These are phyloP conservation scores for Phytophthora sojae DNA, from an alignment of 352 stramenopile species.

Conservation along the genomic window DNA sequence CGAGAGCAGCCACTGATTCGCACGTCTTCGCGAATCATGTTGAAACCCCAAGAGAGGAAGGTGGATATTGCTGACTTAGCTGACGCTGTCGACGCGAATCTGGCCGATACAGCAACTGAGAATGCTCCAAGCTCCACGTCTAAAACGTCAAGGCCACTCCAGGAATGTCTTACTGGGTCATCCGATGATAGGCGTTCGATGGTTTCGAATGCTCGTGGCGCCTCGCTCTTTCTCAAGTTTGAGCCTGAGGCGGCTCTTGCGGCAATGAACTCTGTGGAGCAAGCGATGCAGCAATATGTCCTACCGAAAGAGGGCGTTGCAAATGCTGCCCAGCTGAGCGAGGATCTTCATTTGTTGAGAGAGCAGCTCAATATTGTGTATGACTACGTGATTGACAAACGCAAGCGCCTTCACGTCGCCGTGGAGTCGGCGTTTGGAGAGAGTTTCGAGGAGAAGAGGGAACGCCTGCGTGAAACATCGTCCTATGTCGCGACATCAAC, in stretches of 20 bases:
- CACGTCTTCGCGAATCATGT: slow-evolving; percentile 42
- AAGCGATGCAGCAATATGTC: slow-evolving; percentile 62
- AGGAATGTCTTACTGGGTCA: slow-evolving; percentile 32
- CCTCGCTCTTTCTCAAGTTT: slow-evolving; percentile 65
- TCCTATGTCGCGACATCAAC: slow-evolving; percentile 41
- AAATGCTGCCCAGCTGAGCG: slow-evolving; percentile 44
- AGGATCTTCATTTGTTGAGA: slow-evolving; percentile 66
- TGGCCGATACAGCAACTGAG: slow-evolving; percentile 25
- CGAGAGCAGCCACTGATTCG: slow-evolving; percentile 22
- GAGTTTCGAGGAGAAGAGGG: slow-evolving; percentile 82
- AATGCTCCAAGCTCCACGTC: slow-evolving; percentile 18
- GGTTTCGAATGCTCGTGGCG: slow-evolving; percentile 43
- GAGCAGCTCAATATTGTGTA: slow-evolving; percentile 76
- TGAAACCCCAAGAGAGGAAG: slow-evolving; percentile 42
- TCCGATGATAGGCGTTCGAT: slow-evolving; percentile 64
- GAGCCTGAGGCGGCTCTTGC: slow-evolving; percentile 59
- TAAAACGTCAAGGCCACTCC: slow-evolving; percentile 31
- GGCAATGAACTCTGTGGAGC: slow-evolving; percentile 70
- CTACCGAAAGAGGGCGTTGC: slow-evolving; percentile 41
- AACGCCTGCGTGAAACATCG: slow-evolving; percentile 68
- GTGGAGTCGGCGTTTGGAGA: slow-evolving; percentile 86
- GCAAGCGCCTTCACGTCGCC: slow-evolving; percentile 65
- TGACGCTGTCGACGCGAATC: slow-evolving; percentile 41
- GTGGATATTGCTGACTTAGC: slow-evolving; percentile 43
- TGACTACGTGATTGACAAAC: slow-evolving; percentile 74